These are phyloP conservation scores for Fusarium napiforme DNA, from an alignment of 2,329 filamentous ascomycete species.

Conservation along the genomic window DNA sequence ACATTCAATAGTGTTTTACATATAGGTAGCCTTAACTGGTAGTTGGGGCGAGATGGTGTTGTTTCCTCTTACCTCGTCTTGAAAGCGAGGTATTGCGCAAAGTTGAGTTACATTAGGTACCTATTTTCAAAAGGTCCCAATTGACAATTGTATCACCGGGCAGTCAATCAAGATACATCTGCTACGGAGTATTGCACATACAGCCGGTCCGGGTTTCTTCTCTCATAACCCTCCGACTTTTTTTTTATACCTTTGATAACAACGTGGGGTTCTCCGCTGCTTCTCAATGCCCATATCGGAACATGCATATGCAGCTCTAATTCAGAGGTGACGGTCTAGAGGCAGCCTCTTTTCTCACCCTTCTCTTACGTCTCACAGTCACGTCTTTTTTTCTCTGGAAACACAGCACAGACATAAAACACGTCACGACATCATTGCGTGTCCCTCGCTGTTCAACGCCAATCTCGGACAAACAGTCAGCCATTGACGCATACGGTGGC, in stretches of 20 bases:
- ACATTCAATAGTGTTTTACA: conserved; percentile 19
- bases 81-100: background rate
- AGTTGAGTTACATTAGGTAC: background rate
- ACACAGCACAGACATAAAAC: background rate
- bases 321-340: conserved; percentile 10
- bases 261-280: conserved; percentile 27
- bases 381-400: background rate
- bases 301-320: conserved; percentile 24
- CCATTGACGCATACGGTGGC: conserved; percentile 1
- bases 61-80: conserved; percentile 32
- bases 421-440: conserved; percentile 14
- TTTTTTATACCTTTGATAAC: conserved; percentile 14
- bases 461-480: background rate
- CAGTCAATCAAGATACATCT: background rate
- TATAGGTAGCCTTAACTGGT: background rate
- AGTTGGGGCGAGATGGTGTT: conserved; percentile 1
- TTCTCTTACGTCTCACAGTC: conserved; percentile 24
- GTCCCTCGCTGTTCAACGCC: conserved; percentile 4
- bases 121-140: background rate
- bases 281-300: conserved; percentile 17
- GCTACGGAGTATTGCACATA: background rate
- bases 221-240: conserved; percentile 13
- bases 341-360: conserved; percentile 16
- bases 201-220: conserved; percentile 28
- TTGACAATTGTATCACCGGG: background rate